phyloP scores from a whole-genome alignment of 2,329 filamentous ascomycete species.

The Claviceps maximensis region DNA sequence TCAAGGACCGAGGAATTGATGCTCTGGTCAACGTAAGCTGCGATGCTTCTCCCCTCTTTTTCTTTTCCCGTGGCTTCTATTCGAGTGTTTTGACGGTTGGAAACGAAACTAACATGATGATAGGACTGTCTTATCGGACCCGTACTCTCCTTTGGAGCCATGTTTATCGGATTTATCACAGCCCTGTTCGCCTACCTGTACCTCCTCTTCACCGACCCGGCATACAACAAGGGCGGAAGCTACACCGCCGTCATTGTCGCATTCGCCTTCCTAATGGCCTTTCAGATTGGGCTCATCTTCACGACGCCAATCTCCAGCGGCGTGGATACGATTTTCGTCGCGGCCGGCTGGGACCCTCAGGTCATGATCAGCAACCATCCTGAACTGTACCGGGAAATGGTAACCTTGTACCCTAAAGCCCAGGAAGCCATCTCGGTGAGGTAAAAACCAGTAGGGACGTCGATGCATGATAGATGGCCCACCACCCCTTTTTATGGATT shows the following conservation, averaged over 20 bases:
- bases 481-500: too few relatives aligned
- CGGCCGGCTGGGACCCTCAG: constrained; percentile 53
- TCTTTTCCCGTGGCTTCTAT: too few relatives aligned
- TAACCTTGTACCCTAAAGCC: constrained; percentile 71
- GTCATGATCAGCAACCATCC: constrained; percentile 70
- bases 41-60: fast-evolving
- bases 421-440: constrained; percentile 53
- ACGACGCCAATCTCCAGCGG: constrained; percentile 78
- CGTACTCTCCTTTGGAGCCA: constrained; percentile 61
- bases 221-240: constrained; percentile 54
- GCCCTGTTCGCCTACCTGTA: constrained; percentile 79
- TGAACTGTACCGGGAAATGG: constrained; percentile 67
- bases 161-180: constrained; percentile 74
- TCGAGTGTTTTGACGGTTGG: background rate
- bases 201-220: constrained; percentile 64
- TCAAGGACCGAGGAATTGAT: constrained; percentile 83
- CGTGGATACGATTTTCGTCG: constrained; percentile 87
- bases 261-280: constrained; percentile 76
- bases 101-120: constrained; percentile 7
- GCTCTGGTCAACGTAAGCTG: constrained; percentile 58
- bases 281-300: constrained; percentile 84
- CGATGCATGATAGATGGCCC: background rate
- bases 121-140: constrained; percentile 66
- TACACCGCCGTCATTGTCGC: constrained; percentile 71
- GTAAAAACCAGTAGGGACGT: background rate